Percentiles rank a stretch among this genome's conserved stretches.
Conservation (phyloP, 192 early-diverging fungal genomes). For the Coemansia sp. region DNA sequence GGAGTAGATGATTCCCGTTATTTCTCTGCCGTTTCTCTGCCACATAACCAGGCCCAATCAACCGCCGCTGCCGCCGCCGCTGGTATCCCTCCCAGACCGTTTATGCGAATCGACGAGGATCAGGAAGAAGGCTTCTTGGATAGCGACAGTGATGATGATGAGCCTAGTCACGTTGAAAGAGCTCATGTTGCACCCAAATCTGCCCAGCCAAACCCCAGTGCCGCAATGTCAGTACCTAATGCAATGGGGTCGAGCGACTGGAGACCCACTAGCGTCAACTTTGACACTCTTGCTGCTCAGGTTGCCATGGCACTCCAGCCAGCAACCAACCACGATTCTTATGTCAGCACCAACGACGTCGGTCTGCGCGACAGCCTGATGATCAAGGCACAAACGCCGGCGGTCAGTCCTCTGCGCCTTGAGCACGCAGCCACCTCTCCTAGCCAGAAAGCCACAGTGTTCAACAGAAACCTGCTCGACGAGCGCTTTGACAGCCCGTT, state of each 20-base stretch:
- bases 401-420: background rate
- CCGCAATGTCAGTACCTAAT: background rate
- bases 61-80: background rate
- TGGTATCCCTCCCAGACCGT: background rate
- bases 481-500: no score
- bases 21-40: slow-evolving; percentile 19
- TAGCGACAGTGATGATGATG: slow-evolving; percentile 32
- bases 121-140: slow-evolving; percentile 31
- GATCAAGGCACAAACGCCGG: background rate
- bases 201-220: background rate
- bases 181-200: no score
- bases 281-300: slow-evolving; percentile 35
- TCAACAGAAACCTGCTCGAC: background rate
- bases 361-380: slow-evolving; percentile 6
- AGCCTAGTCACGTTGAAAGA: no score
- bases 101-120: background rate
- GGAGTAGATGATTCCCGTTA: slow-evolving; percentile 11
- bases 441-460: background rate
- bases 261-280: slow-evolving; percentile 28
- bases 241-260: background rate
- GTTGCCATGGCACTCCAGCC: slow-evolving; percentile 23
- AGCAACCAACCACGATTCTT: background rate
- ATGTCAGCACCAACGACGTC: background rate
- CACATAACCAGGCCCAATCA: slow-evolving; percentile 4
- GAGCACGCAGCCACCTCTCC: background rate